Percentiles rank a stretch among this genome's conserved stretches.
phyloP scores from a whole-genome alignment of 1,284 basidiomycete genomes.

The Athelia psychrophila region DNA sequence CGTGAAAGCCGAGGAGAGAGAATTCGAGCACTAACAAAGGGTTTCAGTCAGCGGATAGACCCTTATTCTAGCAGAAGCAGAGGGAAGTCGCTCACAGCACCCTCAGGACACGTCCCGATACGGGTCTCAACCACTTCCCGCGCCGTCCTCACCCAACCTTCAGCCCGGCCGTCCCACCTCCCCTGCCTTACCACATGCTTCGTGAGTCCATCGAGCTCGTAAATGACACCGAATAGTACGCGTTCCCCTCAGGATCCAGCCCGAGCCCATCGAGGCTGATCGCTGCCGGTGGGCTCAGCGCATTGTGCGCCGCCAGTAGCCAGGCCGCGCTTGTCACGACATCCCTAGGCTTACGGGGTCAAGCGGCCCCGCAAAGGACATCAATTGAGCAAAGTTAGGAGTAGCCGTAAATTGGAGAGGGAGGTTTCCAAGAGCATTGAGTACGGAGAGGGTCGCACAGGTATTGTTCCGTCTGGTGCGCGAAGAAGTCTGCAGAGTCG shows the following conservation, averaged over 20 bases:
- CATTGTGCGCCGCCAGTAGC: conserved; percentile 84
- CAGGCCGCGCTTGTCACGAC: conserved; percentile 85
- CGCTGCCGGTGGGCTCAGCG: conserved; percentile 84
- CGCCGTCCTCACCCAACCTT: conserved; percentile 81
- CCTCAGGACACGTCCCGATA: conserved; percentile 84
- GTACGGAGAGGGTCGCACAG: conserved; percentile 87
- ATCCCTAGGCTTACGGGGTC: conserved; percentile 81
- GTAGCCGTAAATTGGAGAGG: conserved; percentile 57
- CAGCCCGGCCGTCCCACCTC: conserved; percentile 50
- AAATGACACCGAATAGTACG: conserved; percentile 91
- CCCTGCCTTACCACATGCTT: conserved; percentile 79
- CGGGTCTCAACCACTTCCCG: conserved; percentile 83
- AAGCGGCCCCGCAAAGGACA: conserved; percentile 84
- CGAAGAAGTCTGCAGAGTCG: conserved; percentile 84
- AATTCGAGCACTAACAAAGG: background rate
- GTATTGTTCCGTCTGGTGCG: conserved; percentile 92
- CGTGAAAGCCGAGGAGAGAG: conserved; percentile 54
- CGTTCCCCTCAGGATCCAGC: conserved; percentile 61
- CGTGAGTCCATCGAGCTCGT: conserved; percentile 91
- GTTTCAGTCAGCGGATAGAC: background rate
- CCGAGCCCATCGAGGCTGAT: conserved; percentile 78
- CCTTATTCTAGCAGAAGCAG: conserved; percentile 70
- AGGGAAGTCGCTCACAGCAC: conserved; percentile 68
- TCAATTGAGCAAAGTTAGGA: conserved; percentile 62
- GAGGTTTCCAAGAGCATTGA: conserved; percentile 93